These are phyloP conservation scores for Pochonia chlamydosporia DNA, from an alignment of 2,329 filamentous ascomycete species.

Conservation along the genomic window DNA sequence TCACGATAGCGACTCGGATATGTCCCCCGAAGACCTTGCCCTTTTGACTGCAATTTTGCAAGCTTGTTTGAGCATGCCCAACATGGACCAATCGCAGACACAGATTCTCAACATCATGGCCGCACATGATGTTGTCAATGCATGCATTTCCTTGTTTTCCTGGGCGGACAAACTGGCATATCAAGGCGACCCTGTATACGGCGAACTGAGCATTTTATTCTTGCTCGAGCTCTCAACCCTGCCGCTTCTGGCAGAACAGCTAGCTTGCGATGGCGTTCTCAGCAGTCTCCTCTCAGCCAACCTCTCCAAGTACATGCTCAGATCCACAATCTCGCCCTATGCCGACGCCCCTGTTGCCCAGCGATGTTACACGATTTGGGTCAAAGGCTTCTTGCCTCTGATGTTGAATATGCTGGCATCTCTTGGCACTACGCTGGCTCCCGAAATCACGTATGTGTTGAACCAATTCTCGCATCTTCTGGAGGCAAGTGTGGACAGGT, in stretches of 20 bases:
- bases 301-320: slow-evolving; percentile 70
- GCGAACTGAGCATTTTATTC: slow-evolving; percentile 84
- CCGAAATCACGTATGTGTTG: slow-evolving; percentile 80
- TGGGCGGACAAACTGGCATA: slow-evolving; percentile 83
- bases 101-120: slow-evolving; percentile 67
- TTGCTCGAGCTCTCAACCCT: slow-evolving; percentile 82
- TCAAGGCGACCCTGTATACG: slow-evolving; percentile 81
- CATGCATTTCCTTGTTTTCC: slow-evolving; percentile 81
- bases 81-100: slow-evolving; percentile 63
- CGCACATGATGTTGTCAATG: slow-evolving; percentile 68
- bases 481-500: slow-evolving; percentile 61
- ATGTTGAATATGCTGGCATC: slow-evolving; percentile 82
- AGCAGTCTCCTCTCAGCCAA: slow-evolving; percentile 74
- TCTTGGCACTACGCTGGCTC: slow-evolving; percentile 73
- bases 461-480: slow-evolving; percentile 85
- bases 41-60: slow-evolving; percentile 86
- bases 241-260: slow-evolving; percentile 75
- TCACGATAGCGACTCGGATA: slow-evolving; percentile 61
- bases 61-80: slow-evolving; percentile 72
- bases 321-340: slow-evolving; percentile 68
- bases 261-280: slow-evolving; percentile 81
- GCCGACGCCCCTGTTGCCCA: slow-evolving; percentile 62
- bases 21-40: slow-evolving; percentile 73
- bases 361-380: slow-evolving; percentile 86
- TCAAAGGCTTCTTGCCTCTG: slow-evolving; percentile 78